Evolutionary conservation across 257 asterid genomes (phyloP), one percentile per base, ranked within the genome.

Genomic region (Forsythia viridissima): DNA sequence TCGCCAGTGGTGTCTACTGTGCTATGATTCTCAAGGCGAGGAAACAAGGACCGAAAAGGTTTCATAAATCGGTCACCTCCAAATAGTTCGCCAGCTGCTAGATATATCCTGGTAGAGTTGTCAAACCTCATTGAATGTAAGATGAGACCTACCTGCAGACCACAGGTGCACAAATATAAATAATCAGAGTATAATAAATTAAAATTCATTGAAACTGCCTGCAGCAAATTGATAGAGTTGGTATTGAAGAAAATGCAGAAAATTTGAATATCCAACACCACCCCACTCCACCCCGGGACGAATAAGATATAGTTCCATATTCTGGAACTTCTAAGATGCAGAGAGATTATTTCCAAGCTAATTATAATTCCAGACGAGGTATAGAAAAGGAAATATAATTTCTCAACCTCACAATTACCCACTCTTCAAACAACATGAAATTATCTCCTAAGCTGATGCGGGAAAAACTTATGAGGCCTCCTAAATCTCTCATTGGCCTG

Each of bases 11-110:
- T 48, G 77, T 87, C 99, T 68, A 93, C 78, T 4, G 98, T 84
- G 69, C 81, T 89, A 82, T 93, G 99, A 85, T 91, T 96, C 88
- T 93, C 97, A 70, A 93, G 94, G 84, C 81, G 93, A 44, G 95
- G 98, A 84, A 96, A 96, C 82, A 91, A 79, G 74, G 96, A 82
- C 67, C 90, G 84, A 67, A 96, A 93, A 77, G 97, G 97, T 79
- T 86, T 89, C 98, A 93, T 93, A 80, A 92, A 93, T 42, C 94
- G 86, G 55, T 96, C 97, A 44, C 99, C 98, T 40, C 98, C 97
- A 78, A 96, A 96, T 63, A 96, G 89, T 57, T 96, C 96, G 2
- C 99, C 99, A 7, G 98, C 97, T 67, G 99, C 99, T 51, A 96
- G 93, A 84, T 93, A 96, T 88, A 93, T 93, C 83, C 92, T 86